A percentile compares a stretch with the other conserved stretches of the same genome.
These are phyloP conservation scores for Populus hybrid DNA, from an alignment of 441 rosid species.

Conservation along the genomic window DNA sequence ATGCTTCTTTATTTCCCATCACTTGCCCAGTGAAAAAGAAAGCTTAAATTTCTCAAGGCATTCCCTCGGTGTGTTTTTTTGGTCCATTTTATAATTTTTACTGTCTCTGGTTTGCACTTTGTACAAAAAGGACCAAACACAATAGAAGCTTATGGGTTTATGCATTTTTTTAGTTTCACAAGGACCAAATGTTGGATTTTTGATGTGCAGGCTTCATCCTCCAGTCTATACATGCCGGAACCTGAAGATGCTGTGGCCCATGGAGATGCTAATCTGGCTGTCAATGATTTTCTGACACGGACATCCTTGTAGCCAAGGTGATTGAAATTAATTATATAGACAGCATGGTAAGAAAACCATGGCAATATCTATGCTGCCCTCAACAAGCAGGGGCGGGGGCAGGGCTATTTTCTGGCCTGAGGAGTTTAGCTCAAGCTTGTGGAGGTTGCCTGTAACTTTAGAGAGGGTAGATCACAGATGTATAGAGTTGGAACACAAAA, in stretches of 20 bases:
- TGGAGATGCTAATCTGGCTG: slow-evolving; percentile 88
- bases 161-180: not conserved
- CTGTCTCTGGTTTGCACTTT: not conserved
- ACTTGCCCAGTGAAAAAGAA: not conserved
- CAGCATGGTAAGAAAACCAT: slow-evolving; percentile 9
- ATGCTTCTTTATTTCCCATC: not conserved
- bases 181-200: not conserved
- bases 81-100: not conserved
- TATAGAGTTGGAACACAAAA: slow-evolving; percentile 16
- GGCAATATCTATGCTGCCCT: slow-evolving; percentile 7
- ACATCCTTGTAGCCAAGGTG: slow-evolving; percentile 35
- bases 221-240: slow-evolving; percentile 83
- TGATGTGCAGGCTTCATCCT: slow-evolving; percentile 66
- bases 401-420: not conserved
- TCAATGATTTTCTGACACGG: slow-evolving; percentile 80
- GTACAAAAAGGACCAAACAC: not conserved
- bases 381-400: not conserved
- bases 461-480: slow-evolving; percentile 24
- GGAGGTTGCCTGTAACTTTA: slow-evolving; percentile 18
- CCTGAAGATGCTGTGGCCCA: slow-evolving; percentile 97
- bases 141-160: not conserved
- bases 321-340: slow-evolving; percentile 3
- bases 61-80: not conserved
- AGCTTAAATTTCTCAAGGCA: too few relatives aligned
- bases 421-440: not conserved